Conservation (phyloP, 352 stramenopile genomes). For the Pythium pyrilobum region DNA sequence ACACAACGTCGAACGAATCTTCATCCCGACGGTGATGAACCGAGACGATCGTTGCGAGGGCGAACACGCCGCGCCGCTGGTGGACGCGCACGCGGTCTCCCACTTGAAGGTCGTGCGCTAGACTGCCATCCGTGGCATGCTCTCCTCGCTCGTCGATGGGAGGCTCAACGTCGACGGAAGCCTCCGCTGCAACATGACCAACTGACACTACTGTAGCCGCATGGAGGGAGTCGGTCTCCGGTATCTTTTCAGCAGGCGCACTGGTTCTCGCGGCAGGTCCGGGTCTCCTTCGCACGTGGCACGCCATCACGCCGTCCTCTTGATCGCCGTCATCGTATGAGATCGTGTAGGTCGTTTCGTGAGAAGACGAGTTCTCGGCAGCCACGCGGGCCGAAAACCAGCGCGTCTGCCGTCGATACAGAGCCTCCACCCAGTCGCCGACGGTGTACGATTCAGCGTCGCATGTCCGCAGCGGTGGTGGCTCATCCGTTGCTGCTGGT, state of each 20-base stretch:
- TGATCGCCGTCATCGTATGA: conserved; percentile 26
- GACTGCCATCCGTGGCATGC: too few species aligned
- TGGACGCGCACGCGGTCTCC: conserved; percentile 2
- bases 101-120: too few species aligned
- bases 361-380: too few species aligned
- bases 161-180: neutral
- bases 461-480: too few species aligned
- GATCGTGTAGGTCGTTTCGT: conserved; percentile 20
- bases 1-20: neutral
- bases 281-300: neutral
- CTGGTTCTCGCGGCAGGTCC: neutral
- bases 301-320: conserved; percentile 17
- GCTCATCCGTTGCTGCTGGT: too few species aligned
- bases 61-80: neutral
- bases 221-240: neutral
- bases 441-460: too few species aligned
- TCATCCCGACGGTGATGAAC: neutral
- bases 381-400: neutral
- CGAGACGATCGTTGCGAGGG: neutral
- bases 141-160: neutral
- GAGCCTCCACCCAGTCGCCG: neutral
- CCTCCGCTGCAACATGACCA: neutral
- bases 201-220: too few species aligned
- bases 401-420: neutral
- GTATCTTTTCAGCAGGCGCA: too few species aligned